Evolutionary conservation across 2,329 filamentous ascomycete species (phyloP).

Genomic region (Zymoseptoria tritici): DNA sequence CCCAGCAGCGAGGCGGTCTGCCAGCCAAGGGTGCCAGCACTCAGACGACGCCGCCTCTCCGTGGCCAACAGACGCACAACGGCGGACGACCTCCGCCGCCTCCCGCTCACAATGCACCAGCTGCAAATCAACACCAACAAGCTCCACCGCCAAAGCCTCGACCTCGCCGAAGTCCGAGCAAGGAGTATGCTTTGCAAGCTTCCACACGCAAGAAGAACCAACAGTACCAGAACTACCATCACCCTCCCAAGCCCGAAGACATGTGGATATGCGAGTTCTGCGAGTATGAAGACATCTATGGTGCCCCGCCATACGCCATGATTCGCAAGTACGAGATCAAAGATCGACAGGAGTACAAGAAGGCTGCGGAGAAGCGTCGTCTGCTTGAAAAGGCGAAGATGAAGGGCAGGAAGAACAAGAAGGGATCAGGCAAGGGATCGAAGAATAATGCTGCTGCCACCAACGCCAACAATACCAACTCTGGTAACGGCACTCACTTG

Average conservation of each 20-base stretch:
- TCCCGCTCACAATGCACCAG: slow-evolving; percentile 21
- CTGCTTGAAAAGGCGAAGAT: slow-evolving; percentile 89
- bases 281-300: slow-evolving; percentile 94
- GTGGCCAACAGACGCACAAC: slow-evolving; percentile 10
- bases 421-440: slow-evolving; percentile 56
- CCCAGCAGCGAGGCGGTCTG: slow-evolving; percentile 9
- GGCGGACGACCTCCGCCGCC: slow-evolving; percentile 14
- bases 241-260: slow-evolving; percentile 63
- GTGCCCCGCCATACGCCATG: slow-evolving; percentile 72
- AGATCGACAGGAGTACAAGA: slow-evolving; percentile 74
- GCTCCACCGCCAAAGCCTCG: slow-evolving; percentile 51
- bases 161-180: slow-evolving; percentile 52
- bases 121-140: slow-evolving; percentile 19
- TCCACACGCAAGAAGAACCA: slow-evolving; percentile 70
- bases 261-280: slow-evolving; percentile 97
- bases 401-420: slow-evolving; percentile 84
- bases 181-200: slow-evolving; percentile 67
- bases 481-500: slow-evolving; percentile 11
- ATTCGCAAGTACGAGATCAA: slow-evolving; percentile 93
- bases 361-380: slow-evolving; percentile 76
- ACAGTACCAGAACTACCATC: slow-evolving; percentile 66
- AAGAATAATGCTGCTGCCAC: slow-evolving; percentile 20
- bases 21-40: slow-evolving; percentile 19
- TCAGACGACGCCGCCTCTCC: slow-evolving; percentile 23
- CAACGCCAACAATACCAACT: slow-evolving; percentile 5